Conservation (phyloP, 2,329 filamentous ascomycete genomes). For the Penicillium sp. region DNA sequence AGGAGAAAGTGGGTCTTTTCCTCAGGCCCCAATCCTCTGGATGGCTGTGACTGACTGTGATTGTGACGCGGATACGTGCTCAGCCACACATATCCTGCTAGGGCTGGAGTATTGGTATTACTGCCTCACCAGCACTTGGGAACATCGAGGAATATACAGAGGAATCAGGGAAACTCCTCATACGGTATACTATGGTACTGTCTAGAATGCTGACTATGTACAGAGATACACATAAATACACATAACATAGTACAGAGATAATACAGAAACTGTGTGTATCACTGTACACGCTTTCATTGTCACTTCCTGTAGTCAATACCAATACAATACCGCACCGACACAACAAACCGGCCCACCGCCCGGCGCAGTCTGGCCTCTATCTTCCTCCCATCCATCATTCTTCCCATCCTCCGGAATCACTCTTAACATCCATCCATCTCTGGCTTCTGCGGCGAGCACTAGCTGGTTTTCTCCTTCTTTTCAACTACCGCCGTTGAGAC, state of each 20-base stretch:
- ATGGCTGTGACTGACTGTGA: background rate
- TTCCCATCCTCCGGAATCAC: conserved; percentile 26
- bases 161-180: no score
- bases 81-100: conserved; percentile 26
- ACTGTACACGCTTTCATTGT: no score
- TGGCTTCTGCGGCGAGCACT: conserved; percentile 27
- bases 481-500: background rate
- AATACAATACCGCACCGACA: background rate
- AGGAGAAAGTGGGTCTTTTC: conserved; percentile 11
- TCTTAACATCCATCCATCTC: conserved; percentile 24
- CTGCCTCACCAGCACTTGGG: background rate
- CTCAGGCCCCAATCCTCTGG: no score
- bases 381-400: conserved; percentile 32
- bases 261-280: no score
- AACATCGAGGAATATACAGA: no score
- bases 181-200: no score
- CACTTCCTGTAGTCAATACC: conserved; percentile 4
- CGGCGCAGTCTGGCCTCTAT: conserved; percentile 30
- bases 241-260: no score
- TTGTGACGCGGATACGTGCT: conserved; percentile 24
- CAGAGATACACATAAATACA: no score
- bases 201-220: no score
- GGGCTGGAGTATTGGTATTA: conserved; percentile 25
- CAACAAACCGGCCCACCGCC: conserved; percentile 23
- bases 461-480: conserved; percentile 16